phyloP scores from a whole-genome alignment of 1,139 yeast species.

The Blastobotrys arbuscula region DNA sequence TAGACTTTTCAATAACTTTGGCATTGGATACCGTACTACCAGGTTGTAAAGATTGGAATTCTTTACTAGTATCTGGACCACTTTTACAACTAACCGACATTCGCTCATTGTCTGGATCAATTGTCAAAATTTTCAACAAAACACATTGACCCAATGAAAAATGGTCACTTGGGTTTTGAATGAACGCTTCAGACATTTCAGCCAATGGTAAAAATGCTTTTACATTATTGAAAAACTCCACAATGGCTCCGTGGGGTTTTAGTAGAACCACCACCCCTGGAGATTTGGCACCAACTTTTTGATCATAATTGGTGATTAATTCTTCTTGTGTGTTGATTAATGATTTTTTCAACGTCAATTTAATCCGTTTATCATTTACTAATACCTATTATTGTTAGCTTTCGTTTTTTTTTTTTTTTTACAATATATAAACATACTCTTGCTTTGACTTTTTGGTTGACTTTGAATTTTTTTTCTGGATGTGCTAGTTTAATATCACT shows the following conservation, averaged over 20 bases:
- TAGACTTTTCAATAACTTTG: constrained; percentile 65
- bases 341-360: constrained; percentile 76
- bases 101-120: constrained; percentile 51
- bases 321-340: constrained; percentile 64
- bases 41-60: constrained; percentile 45
- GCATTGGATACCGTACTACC: constrained; percentile 66
- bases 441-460: constrained; percentile 73
- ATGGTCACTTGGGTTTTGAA: constrained; percentile 69
- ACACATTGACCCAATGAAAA: constrained; percentile 83
- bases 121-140: constrained; percentile 55
- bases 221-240: constrained; percentile 74
- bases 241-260: constrained; percentile 71
- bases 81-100: constrained; percentile 71
- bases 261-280: constrained; percentile 72
- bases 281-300: constrained; percentile 55
- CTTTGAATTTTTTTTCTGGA: constrained; percentile 88
- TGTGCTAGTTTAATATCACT: constrained; percentile 78
- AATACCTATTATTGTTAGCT: constrained; percentile 27
- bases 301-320: constrained; percentile 48
- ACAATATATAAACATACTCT: constrained; percentile 38
- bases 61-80: constrained; percentile 39
- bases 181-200: constrained; percentile 87
- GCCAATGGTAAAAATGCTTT: constrained; percentile 78
- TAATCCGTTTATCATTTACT: constrained; percentile 41
- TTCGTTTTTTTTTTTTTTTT: constrained; percentile 7